These are phyloP conservation scores for Coemansia sp. DNA, from an alignment of 192 early-diverging fungal species.

Conservation along the genomic window DNA sequence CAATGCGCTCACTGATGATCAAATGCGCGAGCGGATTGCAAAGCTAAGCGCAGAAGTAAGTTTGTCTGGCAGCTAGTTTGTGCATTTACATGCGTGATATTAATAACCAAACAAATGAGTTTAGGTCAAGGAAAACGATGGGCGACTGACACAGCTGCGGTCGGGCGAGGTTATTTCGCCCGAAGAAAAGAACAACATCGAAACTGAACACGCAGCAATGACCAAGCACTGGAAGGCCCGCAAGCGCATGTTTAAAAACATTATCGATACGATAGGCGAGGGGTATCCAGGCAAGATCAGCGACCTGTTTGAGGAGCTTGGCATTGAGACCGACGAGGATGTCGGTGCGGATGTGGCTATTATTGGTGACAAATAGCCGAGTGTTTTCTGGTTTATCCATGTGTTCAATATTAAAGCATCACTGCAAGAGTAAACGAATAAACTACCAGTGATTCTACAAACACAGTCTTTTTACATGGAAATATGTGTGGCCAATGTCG, in stretches of 20 bases:
- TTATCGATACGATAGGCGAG: conserved; percentile 55
- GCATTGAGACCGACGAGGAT: conserved; percentile 62
- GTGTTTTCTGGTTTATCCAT: not conserved
- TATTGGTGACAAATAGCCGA: conserved; percentile 1
- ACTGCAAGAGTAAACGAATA: too few species aligned
- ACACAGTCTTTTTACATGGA: too few species aligned
- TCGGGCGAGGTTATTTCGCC: conserved; percentile 49
- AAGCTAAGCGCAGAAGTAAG: conserved; percentile 24
- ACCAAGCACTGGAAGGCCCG: conserved; percentile 58
- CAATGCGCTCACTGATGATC: conserved; percentile 36
- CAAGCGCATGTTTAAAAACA: conserved; percentile 60
- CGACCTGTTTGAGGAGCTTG: conserved; percentile 57
- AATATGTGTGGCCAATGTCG: too few species aligned
- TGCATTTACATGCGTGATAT: too few species aligned
- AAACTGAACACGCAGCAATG: conserved; percentile 38
- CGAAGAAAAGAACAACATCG: conserved; percentile 34
- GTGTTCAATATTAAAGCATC: too few species aligned
- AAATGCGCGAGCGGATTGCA: conserved; percentile 49
- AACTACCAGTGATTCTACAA: too few species aligned
- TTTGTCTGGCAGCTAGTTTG: not conserved
- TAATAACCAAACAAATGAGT: too few species aligned
- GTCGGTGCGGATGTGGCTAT: conserved; percentile 41
- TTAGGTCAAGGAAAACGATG: conserved; percentile 34
- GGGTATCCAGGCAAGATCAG: conserved; percentile 54
- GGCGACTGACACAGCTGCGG: conserved; percentile 34